Base-by-base conservation (phyloP, 345 rosid species). In the Gossypium thurberi region DNA sequence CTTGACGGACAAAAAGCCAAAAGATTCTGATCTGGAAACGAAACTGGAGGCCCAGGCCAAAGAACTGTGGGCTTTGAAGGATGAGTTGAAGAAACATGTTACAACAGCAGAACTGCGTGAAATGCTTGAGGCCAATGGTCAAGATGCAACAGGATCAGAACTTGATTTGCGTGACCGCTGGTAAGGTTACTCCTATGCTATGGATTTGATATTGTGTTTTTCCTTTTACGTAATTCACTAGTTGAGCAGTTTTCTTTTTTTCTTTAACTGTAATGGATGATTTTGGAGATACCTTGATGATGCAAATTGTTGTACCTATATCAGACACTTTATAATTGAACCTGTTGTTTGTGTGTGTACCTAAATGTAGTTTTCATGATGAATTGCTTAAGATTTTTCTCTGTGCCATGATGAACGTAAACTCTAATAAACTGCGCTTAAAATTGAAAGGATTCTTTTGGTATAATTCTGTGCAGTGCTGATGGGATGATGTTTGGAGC, bases 401-500 rank as follows among this genome's bases (percentile, higher is more conserved):
- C 55, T 59, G 26, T 61, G 20, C 47, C 10, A 17, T 61, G 40
- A 13, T 60, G 42, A 13, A 40, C n/a, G 26, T 73, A 42, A 56
- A 48, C 13, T 33, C 68, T 46, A 55, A 44, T 44, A 11, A 3
- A 13, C 42, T 51, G 14, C 7, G 58, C 25, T 48, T 58, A 25
- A 71, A 11, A 4, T 66, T 56, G 65, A 74, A 47, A 23, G 10
- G 6, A 11, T 40, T 75, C 44, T 73, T 47, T 53, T 75, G 68
- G 55, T 68, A 7, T 62, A 42, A 56, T 71, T 80, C 57, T 83
- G 64, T 80, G 52, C 69, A 92, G 99, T 82, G 91, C 92, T 69
- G 97, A 95, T 84, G 98, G 98, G 74, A 95, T 95, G 98, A 79
- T 91, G 83, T 91, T 92, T 84, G 99, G 97, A 81, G 87, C 87